These are phyloP conservation scores for Coniella vitis DNA, from an alignment of 2,329 filamentous ascomycete genomes.

Conservation along the genomic window DNA sequence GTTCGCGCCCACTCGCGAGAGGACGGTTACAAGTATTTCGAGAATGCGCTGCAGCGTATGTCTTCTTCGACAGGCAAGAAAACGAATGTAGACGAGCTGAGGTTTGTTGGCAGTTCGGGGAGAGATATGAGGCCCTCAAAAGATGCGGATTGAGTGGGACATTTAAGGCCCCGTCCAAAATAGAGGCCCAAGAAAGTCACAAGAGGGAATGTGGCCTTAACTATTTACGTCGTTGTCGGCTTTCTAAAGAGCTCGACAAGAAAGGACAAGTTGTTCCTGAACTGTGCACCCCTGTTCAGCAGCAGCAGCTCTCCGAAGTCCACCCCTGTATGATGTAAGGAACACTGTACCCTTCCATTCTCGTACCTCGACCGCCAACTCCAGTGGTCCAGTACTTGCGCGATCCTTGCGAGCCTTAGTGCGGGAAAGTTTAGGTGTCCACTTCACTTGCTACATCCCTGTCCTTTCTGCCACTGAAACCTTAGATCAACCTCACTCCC, in stretches of 20 bases:
- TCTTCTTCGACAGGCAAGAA: neutral
- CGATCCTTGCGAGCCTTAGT: neutral
- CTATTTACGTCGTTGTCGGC: constrained; percentile 6
- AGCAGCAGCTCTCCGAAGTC: neutral
- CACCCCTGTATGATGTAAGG: neutral
- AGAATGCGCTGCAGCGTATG: neutral
- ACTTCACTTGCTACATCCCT: constrained; percentile 7
- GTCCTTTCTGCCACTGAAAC: constrained; percentile 3
- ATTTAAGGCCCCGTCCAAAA: constrained; percentile 1
- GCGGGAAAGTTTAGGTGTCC: constrained; percentile 12
- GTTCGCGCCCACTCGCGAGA: constrained; percentile 3
- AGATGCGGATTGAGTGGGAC: neutral
- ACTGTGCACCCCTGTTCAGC: constrained; percentile 7
- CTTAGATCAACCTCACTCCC: constrained; percentile 1
- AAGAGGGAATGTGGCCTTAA: constrained; percentile 16
- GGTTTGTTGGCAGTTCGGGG: neutral
- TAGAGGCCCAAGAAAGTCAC: neutral
- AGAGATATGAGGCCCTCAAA: neutral
- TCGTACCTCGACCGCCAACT: too few species aligned
- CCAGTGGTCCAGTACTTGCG: neutral
- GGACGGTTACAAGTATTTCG: neutral
- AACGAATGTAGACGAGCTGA: neutral
- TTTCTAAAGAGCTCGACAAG: constrained; percentile 9
- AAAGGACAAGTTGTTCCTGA: constrained; percentile 12
- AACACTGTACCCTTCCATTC: too few species aligned